Conservation (phyloP, 129 eudicot species). For the Chrysanthemum lavandulifolium region DNA sequence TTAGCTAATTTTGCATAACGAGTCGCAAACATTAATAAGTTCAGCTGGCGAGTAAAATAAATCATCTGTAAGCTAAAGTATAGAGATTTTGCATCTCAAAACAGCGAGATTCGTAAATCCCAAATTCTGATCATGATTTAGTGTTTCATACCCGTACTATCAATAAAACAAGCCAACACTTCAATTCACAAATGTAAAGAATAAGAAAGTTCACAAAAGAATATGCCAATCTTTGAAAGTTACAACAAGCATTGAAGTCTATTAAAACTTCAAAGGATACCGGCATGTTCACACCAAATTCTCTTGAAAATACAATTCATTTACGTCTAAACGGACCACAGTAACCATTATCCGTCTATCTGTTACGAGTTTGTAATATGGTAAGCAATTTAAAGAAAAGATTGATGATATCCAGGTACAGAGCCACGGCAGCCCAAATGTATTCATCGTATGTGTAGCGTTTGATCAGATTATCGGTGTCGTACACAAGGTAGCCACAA, state of each 20-base stretch:
- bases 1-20: too few species aligned
- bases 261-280: not conserved
- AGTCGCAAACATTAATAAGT: too few species aligned
- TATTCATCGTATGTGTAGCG: slow-evolving; percentile 65
- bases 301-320: not conserved
- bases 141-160: not conserved
- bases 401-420: slow-evolving; percentile 65
- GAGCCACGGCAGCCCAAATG: slow-evolving; percentile 80
- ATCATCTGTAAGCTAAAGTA: too few species aligned
- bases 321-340: not conserved
- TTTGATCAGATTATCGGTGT: slow-evolving; percentile 76
- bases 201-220: slow-evolving; percentile 6
- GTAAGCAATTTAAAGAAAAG: slow-evolving; percentile 57
- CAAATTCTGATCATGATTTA: too few species aligned
- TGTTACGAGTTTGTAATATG: slow-evolving; percentile 50
- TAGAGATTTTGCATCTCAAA: too few species aligned
- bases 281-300: slow-evolving; percentile 10
- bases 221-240: slow-evolving; percentile 3
- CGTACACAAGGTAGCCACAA: slow-evolving; percentile 75
- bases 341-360: slow-evolving; percentile 22
- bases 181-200: too few species aligned
- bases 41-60: too few species aligned
- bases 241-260: slow-evolving; percentile 1
- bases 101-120: too few species aligned
- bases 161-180: not conserved